Evolutionary conservation across 2,329 filamentous ascomycete genomes (phyloP).

Genomic region (Daldinia sp.): DNA sequence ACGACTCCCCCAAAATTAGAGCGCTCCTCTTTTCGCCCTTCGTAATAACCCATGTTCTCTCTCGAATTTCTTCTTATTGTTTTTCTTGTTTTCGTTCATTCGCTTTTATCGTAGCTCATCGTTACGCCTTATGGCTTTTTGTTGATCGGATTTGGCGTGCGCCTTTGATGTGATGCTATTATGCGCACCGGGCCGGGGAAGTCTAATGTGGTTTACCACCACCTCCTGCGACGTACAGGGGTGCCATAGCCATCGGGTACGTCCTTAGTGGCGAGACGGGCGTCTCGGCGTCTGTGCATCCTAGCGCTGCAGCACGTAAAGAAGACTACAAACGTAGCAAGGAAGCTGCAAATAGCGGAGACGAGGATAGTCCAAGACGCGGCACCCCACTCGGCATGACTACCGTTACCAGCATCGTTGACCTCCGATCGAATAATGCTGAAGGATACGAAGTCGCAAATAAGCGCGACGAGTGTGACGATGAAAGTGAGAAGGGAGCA

Average conservation of each 20-base stretch:
- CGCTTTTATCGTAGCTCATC: not conserved
- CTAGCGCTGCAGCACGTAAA: slow-evolving; percentile 70
- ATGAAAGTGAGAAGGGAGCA: slow-evolving; percentile 57
- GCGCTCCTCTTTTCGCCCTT: not conserved
- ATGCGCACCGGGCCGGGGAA: not conserved
- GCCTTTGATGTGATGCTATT: not conserved
- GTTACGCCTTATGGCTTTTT: not conserved
- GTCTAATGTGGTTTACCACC: slow-evolving; percentile 13
- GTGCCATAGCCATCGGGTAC: slow-evolving; percentile 47
- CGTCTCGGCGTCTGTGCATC: slow-evolving; percentile 55
- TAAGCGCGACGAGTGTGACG: slow-evolving; percentile 57
- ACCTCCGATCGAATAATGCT: slow-evolving; percentile 50
- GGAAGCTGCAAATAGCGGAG: slow-evolving; percentile 65
- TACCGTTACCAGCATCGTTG: slow-evolving; percentile 38
- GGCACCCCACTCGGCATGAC: slow-evolving; percentile 61
- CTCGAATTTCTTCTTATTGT: not conserved
- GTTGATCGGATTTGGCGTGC: not conserved
- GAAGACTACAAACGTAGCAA: slow-evolving; percentile 69
- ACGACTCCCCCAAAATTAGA: not conserved
- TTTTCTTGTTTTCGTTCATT: not conserved
- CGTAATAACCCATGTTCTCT: not conserved
- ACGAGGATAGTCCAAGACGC: slow-evolving; percentile 71
- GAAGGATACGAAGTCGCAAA: slow-evolving; percentile 61
- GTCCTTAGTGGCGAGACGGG: slow-evolving; percentile 39
- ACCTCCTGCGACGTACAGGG: slow-evolving; percentile 30